Percentiles rank a stretch among this genome's conserved stretches.
phyloP scores from a whole-genome alignment of 1,284 basidiomycete genomes.

The Cryptococcus sp. region DNA sequence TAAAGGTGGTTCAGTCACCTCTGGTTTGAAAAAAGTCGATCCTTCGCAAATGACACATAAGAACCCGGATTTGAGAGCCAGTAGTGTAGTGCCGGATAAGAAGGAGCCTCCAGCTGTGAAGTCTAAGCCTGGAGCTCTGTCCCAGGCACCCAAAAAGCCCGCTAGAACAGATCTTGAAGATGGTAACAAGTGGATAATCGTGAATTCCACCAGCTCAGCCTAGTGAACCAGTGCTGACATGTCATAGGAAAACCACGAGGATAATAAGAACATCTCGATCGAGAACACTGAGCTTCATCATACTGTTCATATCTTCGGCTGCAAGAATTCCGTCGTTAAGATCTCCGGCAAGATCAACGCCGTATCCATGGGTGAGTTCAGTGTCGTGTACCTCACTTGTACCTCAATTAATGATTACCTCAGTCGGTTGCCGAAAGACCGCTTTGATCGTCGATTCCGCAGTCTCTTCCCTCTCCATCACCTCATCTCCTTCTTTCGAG shows the following conservation, averaged over 20 bases:
- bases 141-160: constrained; percentile 71
- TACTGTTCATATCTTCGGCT: constrained; percentile 82
- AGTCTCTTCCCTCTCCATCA: constrained; percentile 82
- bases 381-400: not conserved
- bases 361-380: constrained; percentile 70
- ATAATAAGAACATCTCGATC: constrained; percentile 68
- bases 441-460: constrained; percentile 85
- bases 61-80: constrained; percentile 77
- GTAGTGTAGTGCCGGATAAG: constrained; percentile 55
- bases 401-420: not conserved
- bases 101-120: constrained; percentile 44
- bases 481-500: constrained; percentile 86
- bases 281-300: constrained; percentile 78
- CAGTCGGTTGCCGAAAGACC: constrained; percentile 86
- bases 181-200: constrained; percentile 90
- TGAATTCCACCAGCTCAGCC: constrained; percentile 49
- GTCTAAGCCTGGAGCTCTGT: constrained; percentile 68
- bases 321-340: constrained; percentile 82
- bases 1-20: constrained; percentile 83
- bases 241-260: constrained; percentile 84
- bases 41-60: constrained; percentile 98
- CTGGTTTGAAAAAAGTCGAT: constrained; percentile 87
- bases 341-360: constrained; percentile 96
- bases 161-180: constrained; percentile 77
- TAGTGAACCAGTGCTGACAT: not conserved